Evolutionary conservation across 495 filamentous ascomycete species (phyloP).

Genomic region (Penicillium crystallinum): DNA sequence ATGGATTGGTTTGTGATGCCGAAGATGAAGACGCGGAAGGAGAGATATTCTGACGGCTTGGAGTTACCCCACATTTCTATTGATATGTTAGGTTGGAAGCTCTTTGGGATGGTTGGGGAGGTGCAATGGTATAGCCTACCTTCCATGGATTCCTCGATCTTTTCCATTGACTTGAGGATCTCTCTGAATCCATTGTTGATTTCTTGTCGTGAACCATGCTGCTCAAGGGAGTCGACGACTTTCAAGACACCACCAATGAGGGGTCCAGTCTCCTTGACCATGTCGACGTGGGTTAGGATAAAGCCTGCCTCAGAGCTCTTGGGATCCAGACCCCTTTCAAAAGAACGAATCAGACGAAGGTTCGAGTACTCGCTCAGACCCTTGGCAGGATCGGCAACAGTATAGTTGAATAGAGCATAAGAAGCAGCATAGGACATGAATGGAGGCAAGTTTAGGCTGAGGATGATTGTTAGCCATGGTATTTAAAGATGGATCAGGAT

Average conservation of each 20-base stretch:
- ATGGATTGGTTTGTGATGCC: constrained; percentile 84
- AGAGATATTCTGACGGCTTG: constrained; percentile 70
- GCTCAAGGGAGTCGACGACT: constrained; percentile 54
- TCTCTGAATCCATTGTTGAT: constrained; percentile 62
- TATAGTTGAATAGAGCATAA: constrained; percentile 89
- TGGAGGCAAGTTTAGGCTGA: constrained; percentile 50
- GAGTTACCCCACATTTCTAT: constrained; percentile 81
- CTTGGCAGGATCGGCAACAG: constrained; percentile 55
- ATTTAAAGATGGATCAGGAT: not conserved
- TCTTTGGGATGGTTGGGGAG: not conserved
- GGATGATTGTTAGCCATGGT: constrained; percentile 4
- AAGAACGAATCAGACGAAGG: constrained; percentile 78
- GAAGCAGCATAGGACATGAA: constrained; percentile 96
- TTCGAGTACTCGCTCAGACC: constrained; percentile 67
- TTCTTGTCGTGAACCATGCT: constrained; percentile 38
- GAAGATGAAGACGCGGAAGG: constrained; percentile 91
- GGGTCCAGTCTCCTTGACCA: constrained; percentile 72
- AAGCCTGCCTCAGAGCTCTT: constrained; percentile 88
- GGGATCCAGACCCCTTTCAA: constrained; percentile 80
- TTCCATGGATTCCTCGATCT: constrained; percentile 76
- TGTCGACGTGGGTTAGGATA: constrained; percentile 75
- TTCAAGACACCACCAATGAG: constrained; percentile 64
- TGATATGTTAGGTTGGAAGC: constrained; percentile 2
- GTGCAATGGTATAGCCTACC: constrained; percentile 35
- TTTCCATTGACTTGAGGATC: constrained; percentile 57